These are phyloP conservation scores for Solanum rostratum DNA, from an alignment of 257 asterid genomes.

Conservation along the genomic window DNA sequence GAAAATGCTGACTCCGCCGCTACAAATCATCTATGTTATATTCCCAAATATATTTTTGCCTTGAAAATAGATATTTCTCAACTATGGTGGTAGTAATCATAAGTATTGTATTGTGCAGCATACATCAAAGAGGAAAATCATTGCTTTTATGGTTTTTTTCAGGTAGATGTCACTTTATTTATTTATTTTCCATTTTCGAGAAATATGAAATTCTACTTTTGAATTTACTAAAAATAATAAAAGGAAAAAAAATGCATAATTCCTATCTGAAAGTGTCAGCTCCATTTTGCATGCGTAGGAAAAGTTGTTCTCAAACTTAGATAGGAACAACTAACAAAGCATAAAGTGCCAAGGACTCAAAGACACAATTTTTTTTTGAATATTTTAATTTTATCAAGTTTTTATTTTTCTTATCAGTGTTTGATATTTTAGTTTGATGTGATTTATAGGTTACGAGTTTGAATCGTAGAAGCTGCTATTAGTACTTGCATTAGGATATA, in stretches of 20 bases:
- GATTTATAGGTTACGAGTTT: background rate
- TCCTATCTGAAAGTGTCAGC: slow-evolving; percentile 10
- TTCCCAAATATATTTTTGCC: background rate
- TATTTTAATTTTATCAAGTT: background rate
- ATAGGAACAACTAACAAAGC: background rate
- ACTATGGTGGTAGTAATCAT: background rate
- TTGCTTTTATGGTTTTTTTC: background rate
- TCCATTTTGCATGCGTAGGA: slow-evolving; percentile 21
- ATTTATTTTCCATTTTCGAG: background rate
- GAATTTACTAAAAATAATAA: background rate
- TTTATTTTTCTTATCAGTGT: background rate
- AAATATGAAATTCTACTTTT: background rate
- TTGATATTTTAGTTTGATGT: background rate
- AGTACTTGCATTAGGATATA: background rate
- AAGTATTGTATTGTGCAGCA: background rate
- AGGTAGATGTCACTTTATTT: background rate
- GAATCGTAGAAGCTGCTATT: rapidly evolving
- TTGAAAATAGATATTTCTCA: background rate
- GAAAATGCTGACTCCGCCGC: too few relatives aligned
- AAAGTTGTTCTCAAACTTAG: background rate
- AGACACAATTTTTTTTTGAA: background rate
- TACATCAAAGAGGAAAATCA: background rate
- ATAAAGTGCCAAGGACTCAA: background rate
- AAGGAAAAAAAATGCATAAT: background rate
- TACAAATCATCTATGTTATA: background rate